These are phyloP conservation scores for Hericium coralloides DNA, from an alignment of 768 basidiomycete species.

Conservation along the genomic window DNA sequence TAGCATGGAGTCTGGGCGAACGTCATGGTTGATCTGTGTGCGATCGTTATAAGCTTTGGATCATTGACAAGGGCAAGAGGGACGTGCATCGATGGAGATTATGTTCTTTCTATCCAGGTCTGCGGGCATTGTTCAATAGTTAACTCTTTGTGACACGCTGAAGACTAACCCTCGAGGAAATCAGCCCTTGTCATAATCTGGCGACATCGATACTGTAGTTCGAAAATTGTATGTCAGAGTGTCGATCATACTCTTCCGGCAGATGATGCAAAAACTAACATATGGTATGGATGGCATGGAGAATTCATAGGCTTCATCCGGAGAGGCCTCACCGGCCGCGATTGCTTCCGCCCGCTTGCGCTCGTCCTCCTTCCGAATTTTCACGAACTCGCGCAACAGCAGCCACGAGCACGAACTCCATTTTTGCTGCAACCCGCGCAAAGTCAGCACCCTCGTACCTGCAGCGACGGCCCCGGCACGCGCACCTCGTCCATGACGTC, in stretches of 20 bases:
- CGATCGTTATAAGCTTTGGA: background rate
- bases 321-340: conserved; percentile 24
- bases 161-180: conserved; percentile 59
- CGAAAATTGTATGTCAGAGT: conserved; percentile 1
- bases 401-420: conserved; percentile 80
- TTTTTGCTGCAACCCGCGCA: conserved; percentile 46
- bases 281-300: conserved; percentile 58
- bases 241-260: background rate
- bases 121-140: conserved; percentile 16
- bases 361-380: conserved; percentile 42
- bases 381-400: conserved; percentile 65
- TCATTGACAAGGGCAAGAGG: background rate
- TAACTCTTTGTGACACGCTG: background rate
- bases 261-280: conserved; percentile 26
- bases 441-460: background rate
- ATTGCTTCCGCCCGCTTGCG: conserved; percentile 31
- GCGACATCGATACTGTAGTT: conserved; percentile 52
- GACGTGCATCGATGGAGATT: conserved; percentile 67
- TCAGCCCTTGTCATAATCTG: conserved; percentile 82
- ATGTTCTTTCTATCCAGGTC: conserved; percentile 65
- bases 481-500: conserved; percentile 84
- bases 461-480: conserved; percentile 10
- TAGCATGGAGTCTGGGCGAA: conserved; percentile 74
- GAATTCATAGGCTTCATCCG: conserved; percentile 31
- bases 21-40: conserved; percentile 56